These are phyloP conservation scores for Prinsepia uniflora DNA, from an alignment of 306 rosid species.

Conservation along the genomic window DNA sequence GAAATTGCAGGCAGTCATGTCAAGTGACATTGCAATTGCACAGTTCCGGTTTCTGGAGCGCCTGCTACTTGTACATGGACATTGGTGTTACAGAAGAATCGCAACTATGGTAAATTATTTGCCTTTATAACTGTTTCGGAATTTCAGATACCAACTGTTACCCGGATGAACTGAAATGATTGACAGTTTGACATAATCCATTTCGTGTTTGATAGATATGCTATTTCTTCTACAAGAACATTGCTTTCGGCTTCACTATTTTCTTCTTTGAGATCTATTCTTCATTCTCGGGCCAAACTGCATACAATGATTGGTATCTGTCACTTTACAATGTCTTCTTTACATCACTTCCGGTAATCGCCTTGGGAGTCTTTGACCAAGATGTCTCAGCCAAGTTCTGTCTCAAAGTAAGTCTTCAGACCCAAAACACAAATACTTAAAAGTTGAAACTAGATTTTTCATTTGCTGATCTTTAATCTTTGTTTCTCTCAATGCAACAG, in stretches of 20 bases:
- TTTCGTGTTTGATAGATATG: slow-evolving; percentile 60
- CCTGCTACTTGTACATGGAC: slow-evolving; percentile 95
- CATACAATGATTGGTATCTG: slow-evolving; percentile 86
- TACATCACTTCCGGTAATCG: slow-evolving; percentile 97
- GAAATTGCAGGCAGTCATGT: slow-evolving; percentile 87
- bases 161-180: neutral
- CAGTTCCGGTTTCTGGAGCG: slow-evolving; percentile 90
- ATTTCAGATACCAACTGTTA: too few species aligned
- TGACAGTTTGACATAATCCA: slow-evolving; percentile 19
- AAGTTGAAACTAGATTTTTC: slow-evolving; percentile 6
- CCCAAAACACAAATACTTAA: neutral
- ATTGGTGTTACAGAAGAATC: slow-evolving; percentile 99
- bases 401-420: slow-evolving; percentile 55
- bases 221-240: slow-evolving; percentile 97
- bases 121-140: neutral
- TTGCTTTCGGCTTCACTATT: slow-evolving; percentile 78
- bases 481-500: slow-evolving; percentile 36
- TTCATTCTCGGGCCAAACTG: slow-evolving; percentile 87
- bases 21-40: slow-evolving; percentile 94
- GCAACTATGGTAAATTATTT: slow-evolving; percentile 73
- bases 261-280: slow-evolving; percentile 76
- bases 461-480: neutral
- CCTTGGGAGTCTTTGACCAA: slow-evolving; percentile 92
- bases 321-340: slow-evolving; percentile 86
- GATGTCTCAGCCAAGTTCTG: slow-evolving; percentile 78